These are phyloP conservation scores for Phytophthora sojae DNA, from an alignment of 352 stramenopile species.

Conservation along the genomic window DNA sequence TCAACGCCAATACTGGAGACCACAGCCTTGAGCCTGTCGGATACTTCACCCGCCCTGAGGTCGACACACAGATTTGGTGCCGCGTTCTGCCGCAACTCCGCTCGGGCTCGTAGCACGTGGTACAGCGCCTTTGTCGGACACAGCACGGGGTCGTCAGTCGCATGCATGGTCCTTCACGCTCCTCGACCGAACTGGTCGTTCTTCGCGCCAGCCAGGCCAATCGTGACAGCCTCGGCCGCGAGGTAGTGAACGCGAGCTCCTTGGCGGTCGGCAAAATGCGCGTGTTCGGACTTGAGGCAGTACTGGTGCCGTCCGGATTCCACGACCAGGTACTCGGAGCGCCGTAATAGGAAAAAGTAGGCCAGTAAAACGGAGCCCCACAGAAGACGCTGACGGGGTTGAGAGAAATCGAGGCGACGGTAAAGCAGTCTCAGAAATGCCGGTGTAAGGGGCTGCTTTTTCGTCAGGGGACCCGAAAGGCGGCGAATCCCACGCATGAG, in stretches of 20 bases:
- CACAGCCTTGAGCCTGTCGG: neutral
- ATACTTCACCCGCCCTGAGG: neutral
- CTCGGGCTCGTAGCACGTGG: neutral
- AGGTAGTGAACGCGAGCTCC: neutral
- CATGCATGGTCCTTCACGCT: constrained; percentile 2
- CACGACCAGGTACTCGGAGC: neutral
- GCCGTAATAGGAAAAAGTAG: neutral
- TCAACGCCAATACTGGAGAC: neutral
- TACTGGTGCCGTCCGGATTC: neutral
- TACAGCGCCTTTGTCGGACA: neutral
- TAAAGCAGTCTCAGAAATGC: constrained; percentile 2
- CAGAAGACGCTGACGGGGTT: neutral
- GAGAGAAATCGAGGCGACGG: neutral
- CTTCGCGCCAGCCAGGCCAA: constrained; percentile 5
- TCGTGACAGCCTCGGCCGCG: neutral
- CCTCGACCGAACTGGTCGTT: constrained; percentile 10
- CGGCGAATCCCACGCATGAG: neutral
- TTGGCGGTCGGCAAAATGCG: neutral
- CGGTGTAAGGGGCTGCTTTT: constrained; percentile 11
- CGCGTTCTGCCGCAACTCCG: neutral
- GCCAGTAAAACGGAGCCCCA: neutral
- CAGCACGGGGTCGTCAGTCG: neutral
- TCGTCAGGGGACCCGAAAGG: neutral
- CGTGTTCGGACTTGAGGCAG: neutral
- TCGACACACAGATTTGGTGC: neutral